A percentile compares a stretch with the other conserved stretches of the same genome.
These are phyloP conservation scores for Pichia inconspicua DNA, from an alignment of 1,139 yeast species.

Conservation along the genomic window DNA sequence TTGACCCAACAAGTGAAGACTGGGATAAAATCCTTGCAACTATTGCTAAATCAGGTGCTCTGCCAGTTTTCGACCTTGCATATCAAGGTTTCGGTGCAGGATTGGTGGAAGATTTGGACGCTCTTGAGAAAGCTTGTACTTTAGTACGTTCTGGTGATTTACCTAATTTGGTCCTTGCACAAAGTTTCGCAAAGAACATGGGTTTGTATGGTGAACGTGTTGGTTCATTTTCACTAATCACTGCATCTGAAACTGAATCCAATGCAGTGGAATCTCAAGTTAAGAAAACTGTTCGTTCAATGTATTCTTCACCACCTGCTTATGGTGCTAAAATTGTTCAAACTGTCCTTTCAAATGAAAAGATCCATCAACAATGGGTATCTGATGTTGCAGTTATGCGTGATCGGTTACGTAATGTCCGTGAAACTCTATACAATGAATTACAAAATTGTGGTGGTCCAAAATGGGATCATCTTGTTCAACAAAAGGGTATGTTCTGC, in stretches of 20 bases:
- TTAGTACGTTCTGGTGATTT: constrained; percentile 41
- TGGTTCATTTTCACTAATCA: constrained; percentile 71
- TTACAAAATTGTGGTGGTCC: constrained; percentile 36
- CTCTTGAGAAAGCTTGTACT: constrained; percentile 43
- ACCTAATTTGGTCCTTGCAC: constrained; percentile 50
- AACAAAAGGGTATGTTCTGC: constrained; percentile 96
- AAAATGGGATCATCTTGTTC: constrained; percentile 73
- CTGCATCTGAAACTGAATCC: constrained; percentile 39
- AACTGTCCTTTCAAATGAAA: constrained; percentile 55
- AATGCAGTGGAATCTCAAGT: constrained; percentile 64
- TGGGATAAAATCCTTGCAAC: constrained; percentile 68
- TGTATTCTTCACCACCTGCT: constrained; percentile 89
- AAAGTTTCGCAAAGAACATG: constrained; percentile 94
- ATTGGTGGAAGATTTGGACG: constrained; percentile 38
- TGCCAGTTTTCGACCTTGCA: constrained; percentile 84
- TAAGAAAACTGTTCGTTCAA: constrained; percentile 72
- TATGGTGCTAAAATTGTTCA: constrained; percentile 89
- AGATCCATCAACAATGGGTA: constrained; percentile 67
- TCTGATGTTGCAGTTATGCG: constrained; percentile 71
- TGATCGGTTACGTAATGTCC: constrained; percentile 66
- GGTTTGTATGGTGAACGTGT: constrained; percentile 95
- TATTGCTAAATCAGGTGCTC: constrained; percentile 45
- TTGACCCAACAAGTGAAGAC: constrained; percentile 74
- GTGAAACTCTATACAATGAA: constrained; percentile 55
- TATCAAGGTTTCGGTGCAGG: constrained; percentile 94